Evolutionary conservation across 805 yeast genomes (phyloP), one percentile per base, ranked within the genome.

Genomic region (Schwanniomyces sp.): DNA sequence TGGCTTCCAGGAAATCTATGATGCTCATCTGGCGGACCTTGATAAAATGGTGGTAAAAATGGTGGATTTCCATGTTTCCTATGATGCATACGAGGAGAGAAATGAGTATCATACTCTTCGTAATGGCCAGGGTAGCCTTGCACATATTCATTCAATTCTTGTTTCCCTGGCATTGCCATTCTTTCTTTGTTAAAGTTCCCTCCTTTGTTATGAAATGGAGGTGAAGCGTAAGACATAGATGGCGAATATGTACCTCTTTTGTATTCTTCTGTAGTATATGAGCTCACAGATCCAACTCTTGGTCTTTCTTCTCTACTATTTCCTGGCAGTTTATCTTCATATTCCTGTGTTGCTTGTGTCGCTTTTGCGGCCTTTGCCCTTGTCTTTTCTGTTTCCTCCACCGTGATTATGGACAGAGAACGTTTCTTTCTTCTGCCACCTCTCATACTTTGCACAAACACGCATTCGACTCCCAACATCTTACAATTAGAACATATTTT

Each of bases 381-480:
- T 38, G 34, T 32, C 28, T 25, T 36, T 39, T 18, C 28, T 40
- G 39, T 5, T 30, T 32, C 38, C 3, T 14, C 45, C 8, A 17
- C 36, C 21, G 14, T 18, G 3, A 32, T 7, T 16, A n/a, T 18
- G 5, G 30, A 29, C 30, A 10, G 28, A 29, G 10, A 17, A 29
- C 40, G 28, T 61, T 66, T 72, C 49, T 70, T 62, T 32, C 85
- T 66, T 40, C 82, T 63, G 3, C 86, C 87, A 18, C 87, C 86
- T 45, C 86, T 58, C 57, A 70, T 76, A 48, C 81, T 73, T 45
- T 76, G 78, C 12, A 81, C 83, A 62, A 80, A 82, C 17, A 80
- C 76, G 62, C 87, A 82, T 26, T 74, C 75, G 0, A 67, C 61
- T 0, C 76, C 78, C 14, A 75, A 56, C 2, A 67, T 46, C 44